Base-by-base conservation (phyloP, 2,329 filamentous ascomycete species). In the Alternaria novae-zelandiae region DNA sequence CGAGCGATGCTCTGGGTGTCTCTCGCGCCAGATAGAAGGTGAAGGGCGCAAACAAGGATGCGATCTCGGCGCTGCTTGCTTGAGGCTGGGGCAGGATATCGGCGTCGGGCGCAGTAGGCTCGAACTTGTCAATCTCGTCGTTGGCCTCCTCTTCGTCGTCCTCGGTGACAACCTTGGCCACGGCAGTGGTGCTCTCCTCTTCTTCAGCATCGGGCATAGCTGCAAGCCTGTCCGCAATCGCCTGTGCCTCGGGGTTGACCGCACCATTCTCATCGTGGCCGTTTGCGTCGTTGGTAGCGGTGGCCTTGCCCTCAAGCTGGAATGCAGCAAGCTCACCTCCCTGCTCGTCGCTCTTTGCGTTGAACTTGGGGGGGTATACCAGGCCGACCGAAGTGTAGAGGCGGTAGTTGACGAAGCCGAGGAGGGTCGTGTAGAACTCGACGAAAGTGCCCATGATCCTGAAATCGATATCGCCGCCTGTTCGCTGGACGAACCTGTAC, bases 401-500 rank as follows among this genome's bases (percentile, higher is more conserved):
- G 68, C 93, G 87, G 86, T 94, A 99, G 86, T 99, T 97, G 82
- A 98, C 90, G 76, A 99, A 99, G 64, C 95, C 92, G 20, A 99
- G 86, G 13, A 99, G 86, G 5, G 95, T 98, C 75, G 96, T 97
- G 85, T 99, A 99, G 81, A 99, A 99, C 80, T 99, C 95, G 69
- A 99, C 90, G 78, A 99, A 99, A 5, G 96, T 99, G 63, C 93
- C 95, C 96, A 99, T 99, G 82, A 99, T 99, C 75, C 96, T 88
- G 84, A 97, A 99, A 81, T 99, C 96, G 68, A 99, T 91, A 81
- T 99, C 96, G 61, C 91, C 93, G 44, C 96, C 92, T 13, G 97
- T 90, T 71, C 92, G 87, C 85, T 99, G 96, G 77, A 98, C 97
- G 83, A 99, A 99, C 80, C 93, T 93, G 85, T 99, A 99, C 1